These are phyloP conservation scores for Populus trichocarpa DNA, from an alignment of 441 rosid species.

Conservation along the genomic window DNA sequence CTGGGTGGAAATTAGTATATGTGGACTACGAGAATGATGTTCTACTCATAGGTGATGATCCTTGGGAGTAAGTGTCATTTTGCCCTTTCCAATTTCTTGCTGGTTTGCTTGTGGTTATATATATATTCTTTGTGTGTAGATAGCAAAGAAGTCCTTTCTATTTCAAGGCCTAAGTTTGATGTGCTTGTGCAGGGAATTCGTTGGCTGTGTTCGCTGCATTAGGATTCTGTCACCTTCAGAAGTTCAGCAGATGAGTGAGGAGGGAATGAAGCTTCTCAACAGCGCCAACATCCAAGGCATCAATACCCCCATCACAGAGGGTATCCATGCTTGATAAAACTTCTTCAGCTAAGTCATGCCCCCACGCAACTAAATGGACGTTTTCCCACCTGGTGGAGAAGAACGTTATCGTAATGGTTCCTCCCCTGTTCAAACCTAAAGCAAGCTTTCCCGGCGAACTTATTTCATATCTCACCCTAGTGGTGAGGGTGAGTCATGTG, in stretches of 20 bases:
- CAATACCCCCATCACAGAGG: slow-evolving; percentile 32
- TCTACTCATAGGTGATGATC: slow-evolving; percentile 96
- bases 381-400: background rate
- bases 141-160: background rate
- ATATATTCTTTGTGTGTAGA: background rate
- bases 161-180: background rate
- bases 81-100: background rate
- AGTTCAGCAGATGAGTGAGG: slow-evolving; percentile 98
- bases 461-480: background rate
- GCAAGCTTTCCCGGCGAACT: background rate
- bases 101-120: background rate
- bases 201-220: slow-evolving; percentile 94
- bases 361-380: background rate
- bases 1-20: slow-evolving; percentile 93
- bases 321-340: slow-evolving; percentile 15
- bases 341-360: background rate
- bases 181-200: slow-evolving; percentile 64
- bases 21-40: slow-evolving; percentile 97
- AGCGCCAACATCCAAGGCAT: slow-evolving; percentile 58
- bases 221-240: slow-evolving; percentile 94
- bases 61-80: slow-evolving; percentile 84
- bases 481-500: background rate
- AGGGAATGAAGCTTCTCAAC: slow-evolving; percentile 92
- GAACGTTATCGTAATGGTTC: background rate
- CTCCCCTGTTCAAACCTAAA: background rate